A percentile compares a stretch with the other conserved stretches of the same genome.
Conservation (phyloP, 441 rosid genomes). For the Manihot esculenta region DNA sequence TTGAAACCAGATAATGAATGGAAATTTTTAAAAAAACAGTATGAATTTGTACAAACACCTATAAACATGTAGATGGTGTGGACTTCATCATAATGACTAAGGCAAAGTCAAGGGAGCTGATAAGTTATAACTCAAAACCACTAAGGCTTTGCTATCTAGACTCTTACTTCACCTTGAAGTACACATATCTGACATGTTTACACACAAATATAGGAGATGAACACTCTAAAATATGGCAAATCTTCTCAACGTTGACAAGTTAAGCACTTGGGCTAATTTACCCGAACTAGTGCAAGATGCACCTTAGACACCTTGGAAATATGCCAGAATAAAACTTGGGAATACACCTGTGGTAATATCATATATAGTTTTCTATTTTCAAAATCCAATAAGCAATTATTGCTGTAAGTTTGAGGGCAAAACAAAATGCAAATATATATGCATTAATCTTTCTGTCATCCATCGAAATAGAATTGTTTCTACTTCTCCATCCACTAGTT, state of each 20-base stretch:
- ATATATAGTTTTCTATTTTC: not conserved
- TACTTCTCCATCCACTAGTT: not conserved
- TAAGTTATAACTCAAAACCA: not conserved
- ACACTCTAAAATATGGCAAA: not conserved
- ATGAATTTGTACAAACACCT: conserved; percentile 9
- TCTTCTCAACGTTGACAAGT: not conserved
- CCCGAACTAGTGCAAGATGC: not conserved
- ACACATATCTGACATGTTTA: not conserved
- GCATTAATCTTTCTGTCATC: not conserved
- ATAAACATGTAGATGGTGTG: not conserved
- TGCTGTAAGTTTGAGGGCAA: not conserved
- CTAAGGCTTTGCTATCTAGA: not conserved
- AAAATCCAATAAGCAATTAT: not conserved
- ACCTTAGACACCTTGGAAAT: not conserved
- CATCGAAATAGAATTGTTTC: not conserved
- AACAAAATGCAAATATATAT: not conserved
- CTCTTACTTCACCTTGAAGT: not conserved
- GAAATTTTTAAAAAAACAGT: not conserved
- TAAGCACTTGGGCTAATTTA: not conserved
- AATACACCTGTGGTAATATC: not conserved
- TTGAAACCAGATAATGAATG: not conserved
- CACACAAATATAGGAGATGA: not conserved
- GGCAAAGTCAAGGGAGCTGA: not conserved
- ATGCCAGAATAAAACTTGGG: not conserved
- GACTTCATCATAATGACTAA: not conserved